Evolutionary conservation across 1,284 basidiomycete genomes (phyloP).

Genomic region (Meripilus lineatus): DNA sequence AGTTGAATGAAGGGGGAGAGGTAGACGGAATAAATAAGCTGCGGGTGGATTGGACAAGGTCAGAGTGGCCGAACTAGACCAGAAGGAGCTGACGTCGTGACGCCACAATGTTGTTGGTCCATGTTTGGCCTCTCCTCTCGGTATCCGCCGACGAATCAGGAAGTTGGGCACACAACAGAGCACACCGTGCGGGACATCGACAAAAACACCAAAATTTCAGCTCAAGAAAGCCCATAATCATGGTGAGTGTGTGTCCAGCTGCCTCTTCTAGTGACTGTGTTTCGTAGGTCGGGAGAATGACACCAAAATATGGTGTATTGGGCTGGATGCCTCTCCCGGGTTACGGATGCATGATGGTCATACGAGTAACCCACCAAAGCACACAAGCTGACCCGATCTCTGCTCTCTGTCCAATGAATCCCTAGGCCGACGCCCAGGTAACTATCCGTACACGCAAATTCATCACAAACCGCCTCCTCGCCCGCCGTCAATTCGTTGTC

Average conservation of each 20-base stretch:
- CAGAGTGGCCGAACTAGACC: background rate
- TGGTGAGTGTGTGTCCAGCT: slow-evolving; percentile 26
- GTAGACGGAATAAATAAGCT: background rate
- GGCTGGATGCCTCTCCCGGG: slow-evolving; percentile 29
- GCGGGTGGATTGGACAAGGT: background rate
- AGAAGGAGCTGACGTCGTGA: background rate
- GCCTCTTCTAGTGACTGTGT: too few species aligned
- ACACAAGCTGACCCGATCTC: background rate
- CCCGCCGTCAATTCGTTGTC: slow-evolving; percentile 89
- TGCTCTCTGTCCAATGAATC: slow-evolving; percentile 11
- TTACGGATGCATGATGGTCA: slow-evolving; percentile 31
- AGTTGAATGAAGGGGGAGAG: background rate
- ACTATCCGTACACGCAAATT: slow-evolving; percentile 99
- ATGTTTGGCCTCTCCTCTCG: slow-evolving; percentile 8
- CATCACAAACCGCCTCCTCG: slow-evolving; percentile 97
- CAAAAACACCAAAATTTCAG: slow-evolving; percentile 28
- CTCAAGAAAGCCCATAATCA: slow-evolving; percentile 24
- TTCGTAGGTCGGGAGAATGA: too few species aligned
- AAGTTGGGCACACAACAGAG: slow-evolving; percentile 3
- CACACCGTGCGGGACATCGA: slow-evolving; percentile 18
- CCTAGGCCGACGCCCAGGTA: slow-evolving; percentile 84
- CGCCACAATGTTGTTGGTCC: slow-evolving; percentile 2
- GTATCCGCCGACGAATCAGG: slow-evolving; percentile 11
- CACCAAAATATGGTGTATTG: too few species aligned
- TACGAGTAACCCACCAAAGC: slow-evolving; percentile 13